A percentile compares a stretch with the other conserved stretches of the same genome.
phyloP scores from a whole-genome alignment of 2,329 filamentous ascomycete species.

The Penicillium sp. region DNA sequence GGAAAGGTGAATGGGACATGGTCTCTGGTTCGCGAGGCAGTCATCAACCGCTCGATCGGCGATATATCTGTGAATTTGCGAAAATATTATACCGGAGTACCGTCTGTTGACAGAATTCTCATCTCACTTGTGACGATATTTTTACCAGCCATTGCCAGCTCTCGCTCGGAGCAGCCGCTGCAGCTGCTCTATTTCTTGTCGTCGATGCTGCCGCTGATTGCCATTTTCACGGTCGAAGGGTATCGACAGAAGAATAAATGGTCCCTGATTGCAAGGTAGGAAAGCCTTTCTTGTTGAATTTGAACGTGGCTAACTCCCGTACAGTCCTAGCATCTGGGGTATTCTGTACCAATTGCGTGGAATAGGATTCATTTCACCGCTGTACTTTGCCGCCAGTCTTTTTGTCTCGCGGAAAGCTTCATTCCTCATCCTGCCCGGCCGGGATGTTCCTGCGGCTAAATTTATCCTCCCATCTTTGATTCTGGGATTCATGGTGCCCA shows the following conservation, averaged over 20 bases:
- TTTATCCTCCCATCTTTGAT: constrained; percentile 28
- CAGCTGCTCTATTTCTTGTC: constrained; percentile 19
- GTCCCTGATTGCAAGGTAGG: constrained; percentile 15
- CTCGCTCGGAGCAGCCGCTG: constrained; percentile 11
- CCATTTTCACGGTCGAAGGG: constrained; percentile 20
- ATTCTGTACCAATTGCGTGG: constrained; percentile 22
- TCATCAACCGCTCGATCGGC: constrained; percentile 1
- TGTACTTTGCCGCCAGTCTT: constrained; percentile 28
- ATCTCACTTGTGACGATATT: constrained; percentile 13
- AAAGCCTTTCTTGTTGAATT: background rate
- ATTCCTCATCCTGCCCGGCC: constrained; percentile 20
- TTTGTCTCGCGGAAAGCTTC: constrained; percentile 11
- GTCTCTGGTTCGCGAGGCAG: constrained; percentile 4
- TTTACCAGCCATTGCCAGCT: constrained; percentile 8
- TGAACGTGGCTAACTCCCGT: background rate
- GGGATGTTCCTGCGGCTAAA: constrained; percentile 23
- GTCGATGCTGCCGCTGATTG: constrained; percentile 15
- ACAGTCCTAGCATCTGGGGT: constrained; percentile 17
- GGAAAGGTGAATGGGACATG: constrained; percentile 13
- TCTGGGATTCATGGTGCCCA: constrained; percentile 30
- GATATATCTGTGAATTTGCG: constrained; percentile 5
- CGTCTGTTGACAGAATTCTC: constrained; percentile 12
- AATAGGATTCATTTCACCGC: constrained; percentile 26
- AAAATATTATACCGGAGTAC: constrained; percentile 11
- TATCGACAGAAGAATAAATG: constrained; percentile 20